phyloP scores from a whole-genome alignment of 306 rosid genomes.

The Pterocarpus macrocarpus region DNA sequence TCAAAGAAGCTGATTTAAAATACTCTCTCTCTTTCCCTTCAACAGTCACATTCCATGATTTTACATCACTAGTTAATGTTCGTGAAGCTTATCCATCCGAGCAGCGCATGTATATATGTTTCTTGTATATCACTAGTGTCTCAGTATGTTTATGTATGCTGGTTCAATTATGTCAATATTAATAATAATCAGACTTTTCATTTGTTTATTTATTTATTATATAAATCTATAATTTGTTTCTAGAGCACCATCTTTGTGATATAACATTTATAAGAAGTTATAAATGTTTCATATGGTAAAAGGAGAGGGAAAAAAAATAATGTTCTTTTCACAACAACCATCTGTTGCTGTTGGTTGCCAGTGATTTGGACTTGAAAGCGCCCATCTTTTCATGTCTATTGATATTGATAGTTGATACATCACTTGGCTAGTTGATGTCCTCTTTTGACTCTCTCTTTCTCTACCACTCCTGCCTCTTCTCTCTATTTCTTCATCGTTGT shows the following conservation, averaged over 20 bases:
- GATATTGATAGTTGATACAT: conserved; percentile 98
- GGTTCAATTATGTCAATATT: neutral
- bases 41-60: conserved; percentile 69
- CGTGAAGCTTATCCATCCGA: conserved; percentile 57
- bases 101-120: conserved; percentile 24
- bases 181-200: neutral
- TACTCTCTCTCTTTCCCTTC: conserved; percentile 38
- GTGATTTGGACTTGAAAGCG: conserved; percentile 97
- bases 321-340: conserved; percentile 73
- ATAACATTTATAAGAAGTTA: too few species aligned
- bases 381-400: conserved; percentile 99
- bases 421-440: conserved; percentile 76
- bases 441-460: conserved; percentile 73
- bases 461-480: conserved; percentile 34
- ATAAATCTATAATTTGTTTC: too few species aligned
- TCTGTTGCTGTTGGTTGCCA: conserved; percentile 92
- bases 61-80: conserved; percentile 75
- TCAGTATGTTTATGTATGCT: conserved; percentile 39
- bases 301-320: conserved; percentile 28
- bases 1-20: neutral
- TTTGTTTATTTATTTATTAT: too few species aligned
- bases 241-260: too few species aligned
- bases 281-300: neutral
- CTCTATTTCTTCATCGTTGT: conserved; percentile 58
- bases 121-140: conserved; percentile 23